phyloP scores from a whole-genome alignment of 164 flowering plant genomes.

The Dillenia suffruticosa region DNA sequence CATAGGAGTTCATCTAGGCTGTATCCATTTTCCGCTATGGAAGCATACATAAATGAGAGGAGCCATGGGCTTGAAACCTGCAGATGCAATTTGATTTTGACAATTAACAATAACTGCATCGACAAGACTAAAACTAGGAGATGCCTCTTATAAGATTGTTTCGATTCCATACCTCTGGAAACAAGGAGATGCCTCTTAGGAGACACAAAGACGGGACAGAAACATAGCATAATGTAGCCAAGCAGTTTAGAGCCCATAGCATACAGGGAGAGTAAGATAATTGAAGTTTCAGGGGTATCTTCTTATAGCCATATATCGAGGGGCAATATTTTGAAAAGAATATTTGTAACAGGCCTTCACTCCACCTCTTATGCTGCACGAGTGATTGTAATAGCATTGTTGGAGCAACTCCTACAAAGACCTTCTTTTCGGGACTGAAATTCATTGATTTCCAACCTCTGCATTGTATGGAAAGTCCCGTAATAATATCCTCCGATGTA shows the following conservation, averaged over 20 bases:
- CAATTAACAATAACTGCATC: no score
- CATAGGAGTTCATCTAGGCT: no score
- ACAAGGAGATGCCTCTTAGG: constrained; percentile 22
- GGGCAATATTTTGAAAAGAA: constrained; percentile 24
- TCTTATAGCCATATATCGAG: constrained; percentile 19
- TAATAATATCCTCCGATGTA: constrained; percentile 33
- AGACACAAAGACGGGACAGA: constrained; percentile 23
- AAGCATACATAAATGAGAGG: constrained; percentile 4
- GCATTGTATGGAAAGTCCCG: constrained; percentile 37
- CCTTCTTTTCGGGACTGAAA: constrained; percentile 18
- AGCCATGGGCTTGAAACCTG: not conserved
- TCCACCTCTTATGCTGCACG: constrained; percentile 31
- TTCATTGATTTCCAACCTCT: constrained; percentile 33
- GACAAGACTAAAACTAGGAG: no score
- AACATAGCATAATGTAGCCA: constrained; percentile 20
- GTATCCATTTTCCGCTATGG: no score
- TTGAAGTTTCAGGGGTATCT: constrained; percentile 21
- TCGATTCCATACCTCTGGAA: constrained; percentile 16
- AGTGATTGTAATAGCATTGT: constrained; percentile 19
- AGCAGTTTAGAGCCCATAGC: constrained; percentile 26
- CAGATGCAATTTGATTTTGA: no score
- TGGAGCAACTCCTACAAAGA: constrained; percentile 26
- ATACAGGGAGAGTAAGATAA: constrained; percentile 17
- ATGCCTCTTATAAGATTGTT: no score
- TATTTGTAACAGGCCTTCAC: constrained; percentile 28